Base-by-base conservation (phyloP, 2,329 filamentous ascomycete genomes). In the Scedosporium aurantiacum region DNA sequence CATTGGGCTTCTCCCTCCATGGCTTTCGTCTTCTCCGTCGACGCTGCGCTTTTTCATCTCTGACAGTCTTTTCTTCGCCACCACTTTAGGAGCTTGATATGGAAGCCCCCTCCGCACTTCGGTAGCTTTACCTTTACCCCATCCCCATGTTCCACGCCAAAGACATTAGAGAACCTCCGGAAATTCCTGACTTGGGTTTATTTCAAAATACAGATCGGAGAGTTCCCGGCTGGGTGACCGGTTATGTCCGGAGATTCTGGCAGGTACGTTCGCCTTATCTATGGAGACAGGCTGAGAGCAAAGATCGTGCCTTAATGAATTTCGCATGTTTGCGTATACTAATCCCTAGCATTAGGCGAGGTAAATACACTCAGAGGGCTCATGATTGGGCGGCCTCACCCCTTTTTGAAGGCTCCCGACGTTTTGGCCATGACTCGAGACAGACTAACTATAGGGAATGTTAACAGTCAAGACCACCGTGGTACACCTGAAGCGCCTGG, bases 171-270 rank as follows among this genome's bases (percentile, higher is more conserved):
- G 18, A 16, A 23, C 45, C 23, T 62, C 55, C 57, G 27, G 43
- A 52, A 52, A 45, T 40, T 64, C 37, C 62, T 58, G 57, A 55
- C 61, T 57, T 56, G 58, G 57, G 16, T 45, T 62, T 40, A 55
- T 63, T 57, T 61, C 43, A 43, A 61, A 32, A 32, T 23, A 28
- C 67, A 97, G 93, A 97, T 71, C 82, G 85, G 67, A 83, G 91
- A 62, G 79, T 97, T 28, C 90, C 91, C 1, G 94, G 93, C 57
- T 97, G 91, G 78, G 91, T 97, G 23, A 89, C 86, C 67, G 91
- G 92, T 67, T 99, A 97, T 72, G 92, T 99, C 47, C 86, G 94
- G 62, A 84, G 94, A 43, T 97, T 99, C 75, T 99, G 94, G 94
- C 94, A 99, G 86, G 93, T 95, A 80, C 68, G 88, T 73, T 21